These are phyloP conservation scores for Globisporangium alternatum DNA, from an alignment of 352 stramenopile species.

Conservation along the genomic window DNA sequence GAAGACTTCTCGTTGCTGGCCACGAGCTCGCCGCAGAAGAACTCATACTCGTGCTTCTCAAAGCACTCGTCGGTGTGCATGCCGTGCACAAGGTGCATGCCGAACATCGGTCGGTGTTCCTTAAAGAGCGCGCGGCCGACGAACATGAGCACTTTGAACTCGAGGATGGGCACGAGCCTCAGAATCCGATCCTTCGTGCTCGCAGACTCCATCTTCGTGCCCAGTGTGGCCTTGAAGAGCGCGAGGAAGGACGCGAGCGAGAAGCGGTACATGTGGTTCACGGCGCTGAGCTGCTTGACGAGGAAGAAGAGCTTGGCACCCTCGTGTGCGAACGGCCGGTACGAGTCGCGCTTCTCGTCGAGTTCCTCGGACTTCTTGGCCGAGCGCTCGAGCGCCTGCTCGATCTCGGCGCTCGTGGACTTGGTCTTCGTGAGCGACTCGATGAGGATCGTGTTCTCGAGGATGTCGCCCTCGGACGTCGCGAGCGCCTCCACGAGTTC, in stretches of 20 bases:
- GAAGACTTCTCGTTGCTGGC: slow-evolving; percentile 26
- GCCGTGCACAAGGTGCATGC: slow-evolving; percentile 90
- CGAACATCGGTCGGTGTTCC: slow-evolving; percentile 92
- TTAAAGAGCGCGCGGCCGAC: slow-evolving; percentile 93
- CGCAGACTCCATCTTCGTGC: slow-evolving; percentile 75
- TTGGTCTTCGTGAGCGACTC: slow-evolving; percentile 95
- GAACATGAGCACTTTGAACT: slow-evolving; percentile 90
- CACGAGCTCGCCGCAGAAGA: slow-evolving; percentile 89
- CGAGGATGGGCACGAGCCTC: slow-evolving; percentile 81
- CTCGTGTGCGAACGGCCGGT: slow-evolving; percentile 86
- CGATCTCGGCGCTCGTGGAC: slow-evolving; percentile 89
- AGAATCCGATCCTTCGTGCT: slow-evolving; percentile 80
- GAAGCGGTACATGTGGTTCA: slow-evolving; percentile 97
- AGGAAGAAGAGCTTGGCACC: slow-evolving; percentile 93
- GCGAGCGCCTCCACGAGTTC: slow-evolving; percentile 91
- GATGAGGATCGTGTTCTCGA: slow-evolving; percentile 94
- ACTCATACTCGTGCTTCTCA: slow-evolving; percentile 91
- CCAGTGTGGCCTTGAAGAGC: slow-evolving; percentile 85
- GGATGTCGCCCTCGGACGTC: slow-evolving; percentile 93
- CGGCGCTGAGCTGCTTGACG: slow-evolving; percentile 83
- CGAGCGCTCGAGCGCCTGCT: slow-evolving; percentile 84
- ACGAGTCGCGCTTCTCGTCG: slow-evolving; percentile 91
- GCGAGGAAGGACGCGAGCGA: slow-evolving; percentile 88
- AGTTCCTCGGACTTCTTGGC: slow-evolving; percentile 89
- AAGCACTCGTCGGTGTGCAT: slow-evolving; percentile 90